Evolutionary conservation across 805 yeast species (phyloP).

Genomic region (Candida golubevii): DNA sequence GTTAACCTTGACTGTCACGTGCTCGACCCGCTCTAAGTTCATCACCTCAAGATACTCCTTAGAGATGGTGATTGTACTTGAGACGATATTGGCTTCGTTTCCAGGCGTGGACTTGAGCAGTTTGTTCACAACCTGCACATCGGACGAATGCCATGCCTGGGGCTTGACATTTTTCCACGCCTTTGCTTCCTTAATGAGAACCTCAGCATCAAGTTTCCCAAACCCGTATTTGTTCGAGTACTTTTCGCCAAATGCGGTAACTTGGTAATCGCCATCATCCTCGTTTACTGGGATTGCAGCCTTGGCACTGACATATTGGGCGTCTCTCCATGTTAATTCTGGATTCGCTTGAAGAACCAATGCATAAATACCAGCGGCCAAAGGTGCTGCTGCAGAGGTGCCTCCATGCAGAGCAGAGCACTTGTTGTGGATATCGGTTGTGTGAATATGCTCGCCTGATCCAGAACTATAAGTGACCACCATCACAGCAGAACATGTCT

Average conservation of each 20-base stretch:
- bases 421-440: constrained; percentile 68
- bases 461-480: constrained; percentile 93
- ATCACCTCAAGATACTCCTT: constrained; percentile 46
- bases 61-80: constrained; percentile 39
- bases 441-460: constrained; percentile 80
- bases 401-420: constrained; percentile 88
- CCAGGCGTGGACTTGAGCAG: constrained; percentile 12
- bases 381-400: constrained; percentile 97
- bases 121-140: constrained; percentile 32
- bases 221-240: constrained; percentile 89
- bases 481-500: constrained; percentile 91
- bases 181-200: constrained; percentile 66
- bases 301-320: constrained; percentile 76
- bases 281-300: constrained; percentile 64
- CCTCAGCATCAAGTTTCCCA: constrained; percentile 84
- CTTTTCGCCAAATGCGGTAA: constrained; percentile 57
- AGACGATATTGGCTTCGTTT: constrained; percentile 17
- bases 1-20: constrained; percentile 76
- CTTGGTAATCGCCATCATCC: constrained; percentile 73
- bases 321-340: constrained; percentile 89
- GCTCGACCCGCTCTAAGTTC: constrained; percentile 75
- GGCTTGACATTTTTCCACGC: constrained; percentile 86
- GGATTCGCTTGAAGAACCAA: constrained; percentile 81
- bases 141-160: constrained; percentile 73
- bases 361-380: constrained; percentile 94